These are phyloP conservation scores for Cladosporium sp. DNA, from an alignment of 2,329 filamentous ascomycete species.

Conservation along the genomic window DNA sequence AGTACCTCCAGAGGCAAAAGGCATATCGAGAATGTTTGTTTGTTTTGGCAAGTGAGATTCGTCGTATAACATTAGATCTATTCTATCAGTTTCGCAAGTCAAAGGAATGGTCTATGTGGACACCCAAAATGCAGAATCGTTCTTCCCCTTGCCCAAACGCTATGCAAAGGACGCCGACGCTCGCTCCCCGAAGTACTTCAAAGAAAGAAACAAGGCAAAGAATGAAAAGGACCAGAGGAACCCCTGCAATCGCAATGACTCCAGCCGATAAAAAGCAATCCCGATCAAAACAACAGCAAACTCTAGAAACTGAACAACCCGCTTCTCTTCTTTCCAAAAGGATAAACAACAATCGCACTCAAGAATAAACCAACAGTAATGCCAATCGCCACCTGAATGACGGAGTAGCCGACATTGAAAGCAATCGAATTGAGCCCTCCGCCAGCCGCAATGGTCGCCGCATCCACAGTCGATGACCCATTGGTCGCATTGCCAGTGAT, in stretches of 20 bases:
- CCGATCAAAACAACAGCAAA: not conserved
- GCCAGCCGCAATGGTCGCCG: slow-evolving; percentile 24
- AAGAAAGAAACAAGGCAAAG: not conserved
- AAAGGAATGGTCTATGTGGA: not conserved
- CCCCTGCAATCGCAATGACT: too few relatives aligned
- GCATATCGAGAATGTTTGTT: not conserved
- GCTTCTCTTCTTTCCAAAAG: slow-evolving; percentile 45
- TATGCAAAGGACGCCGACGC: not conserved
- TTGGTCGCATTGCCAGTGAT: slow-evolving; percentile 45
- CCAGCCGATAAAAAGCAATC: not conserved
- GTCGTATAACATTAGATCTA: not conserved
- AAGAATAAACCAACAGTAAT: slow-evolving; percentile 49
- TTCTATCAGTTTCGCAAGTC: not conserved
- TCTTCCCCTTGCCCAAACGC: not conserved
- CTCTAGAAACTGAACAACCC: slow-evolving; percentile 38
- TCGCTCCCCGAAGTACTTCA: not conserved
- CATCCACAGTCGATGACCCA: slow-evolving; percentile 40
- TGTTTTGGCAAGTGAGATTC: not conserved
- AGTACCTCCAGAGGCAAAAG: too few relatives aligned
- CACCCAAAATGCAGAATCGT: not conserved
- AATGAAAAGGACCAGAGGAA: too few relatives aligned
- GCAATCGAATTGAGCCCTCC: slow-evolving; percentile 39
- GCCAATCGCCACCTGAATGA: slow-evolving; percentile 49
- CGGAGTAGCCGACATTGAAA: slow-evolving; percentile 45
- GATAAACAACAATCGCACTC: slow-evolving; percentile 46